phyloP scores from a whole-genome alignment of 2,329 filamentous ascomycete genomes.

The Beauveria brongniartii region DNA sequence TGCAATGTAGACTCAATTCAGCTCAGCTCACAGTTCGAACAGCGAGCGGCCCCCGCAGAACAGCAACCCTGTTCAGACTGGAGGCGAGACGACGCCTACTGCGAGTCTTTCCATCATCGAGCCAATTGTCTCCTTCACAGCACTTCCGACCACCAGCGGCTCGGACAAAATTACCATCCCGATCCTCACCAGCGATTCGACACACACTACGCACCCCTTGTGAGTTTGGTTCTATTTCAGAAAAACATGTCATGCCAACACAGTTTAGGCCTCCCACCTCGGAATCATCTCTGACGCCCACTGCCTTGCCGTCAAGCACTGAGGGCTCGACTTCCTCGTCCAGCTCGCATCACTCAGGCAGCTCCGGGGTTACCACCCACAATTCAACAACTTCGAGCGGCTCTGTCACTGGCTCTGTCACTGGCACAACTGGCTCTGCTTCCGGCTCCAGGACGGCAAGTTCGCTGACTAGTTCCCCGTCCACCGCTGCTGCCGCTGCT shows the following conservation, averaged over 20 bases:
- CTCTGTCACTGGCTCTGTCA: not conserved
- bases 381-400: not conserved
- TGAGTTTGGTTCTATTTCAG: not conserved
- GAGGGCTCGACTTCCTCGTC: not conserved
- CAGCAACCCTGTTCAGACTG: not conserved
- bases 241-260: not conserved
- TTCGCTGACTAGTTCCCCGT: not conserved
- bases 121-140: not conserved
- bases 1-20: not conserved
- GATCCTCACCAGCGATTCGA: not conserved
- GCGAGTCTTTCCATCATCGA: not conserved
- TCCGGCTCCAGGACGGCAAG: not conserved
- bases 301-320: not conserved
- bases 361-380: not conserved
- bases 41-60: not conserved
- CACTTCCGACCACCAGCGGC: not conserved
- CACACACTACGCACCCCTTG: not conserved
- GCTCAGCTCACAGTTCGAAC: not conserved
- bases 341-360: not conserved
- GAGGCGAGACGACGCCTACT: not conserved
- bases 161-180: slow-evolving; percentile 1
- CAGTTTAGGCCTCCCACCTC: not conserved
- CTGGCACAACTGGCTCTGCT: not conserved
- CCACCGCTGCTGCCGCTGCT: not conserved
- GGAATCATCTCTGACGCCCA: not conserved